phyloP scores from a whole-genome alignment of 768 basidiomycete species.

The Symmetrospora coprosmae region DNA sequence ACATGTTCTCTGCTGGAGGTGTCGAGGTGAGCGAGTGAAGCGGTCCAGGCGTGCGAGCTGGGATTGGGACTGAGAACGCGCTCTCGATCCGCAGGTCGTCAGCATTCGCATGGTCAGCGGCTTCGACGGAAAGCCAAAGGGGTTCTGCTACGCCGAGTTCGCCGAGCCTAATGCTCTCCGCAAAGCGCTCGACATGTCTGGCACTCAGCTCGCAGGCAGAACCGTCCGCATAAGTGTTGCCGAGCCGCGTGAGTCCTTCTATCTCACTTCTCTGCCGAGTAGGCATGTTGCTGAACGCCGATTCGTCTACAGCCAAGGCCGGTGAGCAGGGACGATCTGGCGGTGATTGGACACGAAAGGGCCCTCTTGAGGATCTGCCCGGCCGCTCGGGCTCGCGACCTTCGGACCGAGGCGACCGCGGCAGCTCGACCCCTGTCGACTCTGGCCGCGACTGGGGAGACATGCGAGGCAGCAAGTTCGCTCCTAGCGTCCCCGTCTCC shows the following conservation, averaged over 20 bases:
- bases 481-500: constrained; percentile 22
- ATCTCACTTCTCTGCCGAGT: not conserved
- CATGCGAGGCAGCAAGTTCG: constrained; percentile 32
- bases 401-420: constrained; percentile 25
- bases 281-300: not conserved
- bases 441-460: constrained; percentile 24
- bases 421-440: constrained; percentile 26
- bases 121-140: constrained; percentile 85
- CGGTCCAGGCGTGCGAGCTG: constrained; percentile 49
- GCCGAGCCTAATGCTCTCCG: constrained; percentile 71
- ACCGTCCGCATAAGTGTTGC: constrained; percentile 83
- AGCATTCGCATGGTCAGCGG: constrained; percentile 86
- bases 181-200: constrained; percentile 59
- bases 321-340: constrained; percentile 38
- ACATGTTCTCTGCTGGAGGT: constrained; percentile 50
- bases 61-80: not conserved
- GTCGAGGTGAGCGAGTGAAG: not conserved
- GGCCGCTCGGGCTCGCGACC: constrained; percentile 38
- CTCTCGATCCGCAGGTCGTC: constrained; percentile 54
- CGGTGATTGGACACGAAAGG: constrained; percentile 40
- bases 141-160: constrained; percentile 96
- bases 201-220: constrained; percentile 59
- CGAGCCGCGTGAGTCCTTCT: constrained; percentile 63
- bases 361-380: constrained; percentile 23
- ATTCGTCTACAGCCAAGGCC: constrained; percentile 54